phyloP scores from a whole-genome alignment of 2,329 filamentous ascomycete genomes.

The Macrophomina pseudophaseolina region DNA sequence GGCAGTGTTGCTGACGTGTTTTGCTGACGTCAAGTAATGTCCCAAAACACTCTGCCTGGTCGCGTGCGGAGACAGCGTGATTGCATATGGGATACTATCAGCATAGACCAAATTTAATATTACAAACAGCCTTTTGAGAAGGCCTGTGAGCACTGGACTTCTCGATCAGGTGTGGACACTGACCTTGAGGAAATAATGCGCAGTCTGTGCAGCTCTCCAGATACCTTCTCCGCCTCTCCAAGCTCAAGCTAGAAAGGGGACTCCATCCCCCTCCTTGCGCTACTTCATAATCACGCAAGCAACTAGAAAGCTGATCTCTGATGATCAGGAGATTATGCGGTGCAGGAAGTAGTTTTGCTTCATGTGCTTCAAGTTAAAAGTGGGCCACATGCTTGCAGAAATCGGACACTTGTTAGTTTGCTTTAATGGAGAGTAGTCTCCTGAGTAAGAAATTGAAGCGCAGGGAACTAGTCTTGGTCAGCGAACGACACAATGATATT shows the following conservation, averaged over 20 bases:
- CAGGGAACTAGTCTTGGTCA: too few species aligned
- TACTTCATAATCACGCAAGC: slow-evolving; percentile 12
- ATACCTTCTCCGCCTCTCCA: slow-evolving; percentile 8
- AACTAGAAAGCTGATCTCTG: not conserved
- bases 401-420: too few species aligned
- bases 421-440: too few species aligned
- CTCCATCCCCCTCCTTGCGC: not conserved
- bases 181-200: not conserved
- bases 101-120: slow-evolving; percentile 13
- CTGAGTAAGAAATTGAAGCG: too few species aligned
- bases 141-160: not conserved
- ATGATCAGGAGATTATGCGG: not conserved
- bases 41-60: not conserved
- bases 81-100: slow-evolving; percentile 9
- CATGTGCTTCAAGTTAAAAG: not conserved
- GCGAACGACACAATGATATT: too few species aligned
- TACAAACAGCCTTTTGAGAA: not conserved
- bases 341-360: not conserved
- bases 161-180: not conserved
- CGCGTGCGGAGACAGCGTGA: not conserved
- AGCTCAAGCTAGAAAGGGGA: not conserved
- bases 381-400: too few species aligned
- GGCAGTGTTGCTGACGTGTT: not conserved
- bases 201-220: slow-evolving; percentile 21
- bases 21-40: not conserved